These are phyloP conservation scores for Scenedesmus sp. DNA, from an alignment of 163 green algal genomes.

Conservation along the genomic window DNA sequence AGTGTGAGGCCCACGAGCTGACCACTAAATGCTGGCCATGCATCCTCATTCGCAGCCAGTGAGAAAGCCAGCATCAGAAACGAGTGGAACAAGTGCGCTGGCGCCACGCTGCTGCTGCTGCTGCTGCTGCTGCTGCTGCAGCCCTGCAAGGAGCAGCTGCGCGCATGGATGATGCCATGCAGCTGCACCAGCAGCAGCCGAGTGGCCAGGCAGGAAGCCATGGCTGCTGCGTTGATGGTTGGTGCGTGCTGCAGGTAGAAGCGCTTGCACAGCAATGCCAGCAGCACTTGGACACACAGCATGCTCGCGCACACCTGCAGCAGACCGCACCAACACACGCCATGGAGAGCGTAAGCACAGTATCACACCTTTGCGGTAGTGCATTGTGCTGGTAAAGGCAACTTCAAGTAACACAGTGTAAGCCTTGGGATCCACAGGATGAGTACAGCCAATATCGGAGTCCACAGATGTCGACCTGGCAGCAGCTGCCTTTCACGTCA, in stretches of 20 bases:
- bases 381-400: too few species aligned
- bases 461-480: too few species aligned
- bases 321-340: background rate
- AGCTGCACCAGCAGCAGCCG: conserved; percentile 9
- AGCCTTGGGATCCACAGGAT: too few species aligned
- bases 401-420: too few species aligned
- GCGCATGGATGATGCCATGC: background rate
- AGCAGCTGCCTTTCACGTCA: too few species aligned
- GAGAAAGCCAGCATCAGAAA: conserved; percentile 6
- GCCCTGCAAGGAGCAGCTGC: background rate
- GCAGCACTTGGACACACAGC: background rate
- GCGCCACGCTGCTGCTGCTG: background rate
- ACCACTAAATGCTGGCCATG: background rate
- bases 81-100: conserved; percentile 1
- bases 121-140: background rate
- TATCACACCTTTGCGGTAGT: too few species aligned
- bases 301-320: background rate
- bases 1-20: background rate
- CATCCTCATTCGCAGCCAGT: background rate
- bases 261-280: background rate
- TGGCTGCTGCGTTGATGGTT: background rate
- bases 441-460: too few species aligned
- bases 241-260: background rate
- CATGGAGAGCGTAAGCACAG: background rate
- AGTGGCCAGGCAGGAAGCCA: background rate